Evolutionary conservation across 2,329 filamentous ascomycete genomes (phyloP).

Genomic region (Lasiodiplodia sp.): DNA sequence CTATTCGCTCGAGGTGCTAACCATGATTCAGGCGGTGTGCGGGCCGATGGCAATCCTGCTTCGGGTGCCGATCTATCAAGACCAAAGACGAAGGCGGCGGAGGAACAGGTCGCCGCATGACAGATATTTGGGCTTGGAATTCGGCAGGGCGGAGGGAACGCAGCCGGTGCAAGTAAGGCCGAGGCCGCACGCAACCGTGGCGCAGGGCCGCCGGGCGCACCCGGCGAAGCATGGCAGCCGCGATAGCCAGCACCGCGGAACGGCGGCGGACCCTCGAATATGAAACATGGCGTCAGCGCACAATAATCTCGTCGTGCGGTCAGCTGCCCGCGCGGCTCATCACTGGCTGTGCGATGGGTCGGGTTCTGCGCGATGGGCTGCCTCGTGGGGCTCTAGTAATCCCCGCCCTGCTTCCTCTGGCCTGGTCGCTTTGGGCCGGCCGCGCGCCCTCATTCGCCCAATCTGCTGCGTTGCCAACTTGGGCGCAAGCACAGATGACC

Average conservation of each 20-base stretch:
- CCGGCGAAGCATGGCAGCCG: not conserved
- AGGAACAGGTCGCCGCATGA: constrained; percentile 4
- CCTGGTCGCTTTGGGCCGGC: not conserved
- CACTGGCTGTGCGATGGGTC: not conserved
- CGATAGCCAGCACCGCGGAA: not conserved
- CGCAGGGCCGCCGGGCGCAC: too few relatives aligned
- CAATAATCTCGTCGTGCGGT: not conserved
- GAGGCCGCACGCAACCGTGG: not conserved
- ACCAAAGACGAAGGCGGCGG: not conserved
- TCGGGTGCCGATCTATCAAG: constrained; percentile 1
- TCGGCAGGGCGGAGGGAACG: not conserved
- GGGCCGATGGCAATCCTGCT: constrained; percentile 1
- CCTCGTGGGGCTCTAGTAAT: not conserved
- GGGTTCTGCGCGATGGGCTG: constrained; percentile 1
- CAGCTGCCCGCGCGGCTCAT: constrained; percentile 7
- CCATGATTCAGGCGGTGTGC: constrained; percentile 7
- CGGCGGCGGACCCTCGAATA: not conserved
- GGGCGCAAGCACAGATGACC: constrained; percentile 26
- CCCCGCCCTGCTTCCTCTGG: not conserved
- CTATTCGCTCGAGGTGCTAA: constrained; percentile 1
- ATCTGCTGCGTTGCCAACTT: not conserved
- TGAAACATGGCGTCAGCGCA: constrained; percentile 14
- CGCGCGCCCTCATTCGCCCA: not conserved
- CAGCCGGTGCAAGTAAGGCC: constrained; percentile 1
- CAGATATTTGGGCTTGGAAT: not conserved